Evolutionary conservation across 441 rosid species (phyloP).

Genomic region (Jatropha multifida): DNA sequence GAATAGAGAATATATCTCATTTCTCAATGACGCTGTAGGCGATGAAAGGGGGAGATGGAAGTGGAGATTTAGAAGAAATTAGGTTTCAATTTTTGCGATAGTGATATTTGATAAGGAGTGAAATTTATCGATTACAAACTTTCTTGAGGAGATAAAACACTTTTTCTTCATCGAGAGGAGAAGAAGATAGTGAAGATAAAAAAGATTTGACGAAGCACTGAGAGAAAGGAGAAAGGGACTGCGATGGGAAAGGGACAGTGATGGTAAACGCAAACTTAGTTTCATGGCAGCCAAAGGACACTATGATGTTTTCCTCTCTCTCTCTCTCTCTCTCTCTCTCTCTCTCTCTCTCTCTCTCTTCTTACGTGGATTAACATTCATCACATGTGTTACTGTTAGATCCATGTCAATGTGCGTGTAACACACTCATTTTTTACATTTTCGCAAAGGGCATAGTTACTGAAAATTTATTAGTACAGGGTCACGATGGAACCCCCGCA

Average conservation of each 20-base stretch:
- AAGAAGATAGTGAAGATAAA: constrained; percentile 15
- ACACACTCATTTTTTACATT: too few relatives aligned
- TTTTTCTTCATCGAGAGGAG: constrained; percentile 14
- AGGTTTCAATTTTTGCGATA: constrained; percentile 64
- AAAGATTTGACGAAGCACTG: constrained; percentile 26
- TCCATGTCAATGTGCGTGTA: too few relatives aligned
- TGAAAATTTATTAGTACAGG: too few relatives aligned
- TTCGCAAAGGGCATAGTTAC: too few relatives aligned
- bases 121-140: constrained; percentile 44
- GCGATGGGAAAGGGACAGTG: not conserved
- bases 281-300: constrained; percentile 43
- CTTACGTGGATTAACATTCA: too few relatives aligned
- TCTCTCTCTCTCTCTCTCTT: too few relatives aligned
- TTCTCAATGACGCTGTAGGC: constrained; percentile 54
- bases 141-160: constrained; percentile 47
- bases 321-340: too few relatives aligned
- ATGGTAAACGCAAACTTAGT: constrained; percentile 21
- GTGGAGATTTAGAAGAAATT: constrained; percentile 52
- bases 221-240: constrained; percentile 21
- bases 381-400: too few relatives aligned
- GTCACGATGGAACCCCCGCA: too few relatives aligned
- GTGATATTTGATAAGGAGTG: constrained; percentile 70
- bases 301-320: not conserved
- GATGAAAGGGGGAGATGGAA: constrained; percentile 46
- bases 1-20: constrained; percentile 53